Conservation (phyloP, 2,329 filamentous ascomycete genomes). For the Didymella keratinophila region DNA sequence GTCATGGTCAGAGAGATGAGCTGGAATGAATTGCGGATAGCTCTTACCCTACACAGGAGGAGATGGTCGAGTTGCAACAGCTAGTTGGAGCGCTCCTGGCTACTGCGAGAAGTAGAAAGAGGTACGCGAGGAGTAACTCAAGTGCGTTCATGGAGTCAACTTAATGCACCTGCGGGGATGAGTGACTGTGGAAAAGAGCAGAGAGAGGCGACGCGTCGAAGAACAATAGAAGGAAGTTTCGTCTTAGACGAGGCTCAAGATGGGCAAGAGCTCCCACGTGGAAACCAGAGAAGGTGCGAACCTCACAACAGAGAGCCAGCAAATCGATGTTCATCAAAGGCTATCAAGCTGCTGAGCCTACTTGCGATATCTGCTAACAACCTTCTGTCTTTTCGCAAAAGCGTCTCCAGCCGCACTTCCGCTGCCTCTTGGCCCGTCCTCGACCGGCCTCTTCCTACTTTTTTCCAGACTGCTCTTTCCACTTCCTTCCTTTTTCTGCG, state of each 20-base stretch:
- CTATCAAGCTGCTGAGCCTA: constrained; percentile 12
- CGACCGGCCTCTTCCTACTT: constrained; percentile 79
- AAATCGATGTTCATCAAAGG: neutral
- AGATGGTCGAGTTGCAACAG: neutral
- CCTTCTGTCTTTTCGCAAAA: constrained; percentile 62
- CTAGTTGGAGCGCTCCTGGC: neutral
- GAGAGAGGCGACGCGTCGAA: neutral
- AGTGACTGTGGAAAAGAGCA: too few species aligned
- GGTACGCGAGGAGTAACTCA: constrained; percentile 1
- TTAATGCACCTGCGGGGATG: too few species aligned
- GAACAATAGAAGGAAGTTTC: neutral
- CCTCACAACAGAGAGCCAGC: neutral
- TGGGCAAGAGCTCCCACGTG: constrained; percentile 3
- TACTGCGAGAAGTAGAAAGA: constrained; percentile 6
- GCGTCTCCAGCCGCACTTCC: constrained; percentile 74
- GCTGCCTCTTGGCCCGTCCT: constrained; percentile 75
- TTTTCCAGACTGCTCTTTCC: constrained; percentile 72
- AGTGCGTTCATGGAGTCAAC: neutral
- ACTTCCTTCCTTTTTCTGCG: constrained; percentile 66
- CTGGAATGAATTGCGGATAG: neutral
- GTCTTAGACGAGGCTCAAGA: too few species aligned
- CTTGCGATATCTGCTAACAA: constrained; percentile 42
- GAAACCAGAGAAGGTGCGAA: neutral
- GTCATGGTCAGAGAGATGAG: neutral
- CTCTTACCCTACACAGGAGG: constrained; percentile 22